Base-by-base conservation (phyloP, 1,284 basidiomycete species). In the Naganishia sp. region DNA sequence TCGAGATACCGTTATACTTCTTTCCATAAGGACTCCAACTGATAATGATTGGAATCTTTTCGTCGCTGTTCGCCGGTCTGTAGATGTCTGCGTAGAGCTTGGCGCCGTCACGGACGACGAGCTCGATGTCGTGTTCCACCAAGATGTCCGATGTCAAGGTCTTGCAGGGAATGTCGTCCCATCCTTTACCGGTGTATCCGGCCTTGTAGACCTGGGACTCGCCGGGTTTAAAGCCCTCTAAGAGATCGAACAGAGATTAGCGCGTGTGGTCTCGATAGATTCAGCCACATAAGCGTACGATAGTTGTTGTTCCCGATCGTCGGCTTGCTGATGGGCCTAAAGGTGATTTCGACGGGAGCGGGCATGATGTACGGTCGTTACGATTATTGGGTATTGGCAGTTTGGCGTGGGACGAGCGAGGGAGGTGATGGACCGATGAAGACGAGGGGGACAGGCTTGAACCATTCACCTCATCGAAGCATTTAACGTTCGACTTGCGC, bases 11-110 rank as follows among this genome's bases (percentile, higher is more conserved):
- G 25, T 57, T 57, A 41, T 57, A 57, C n/a, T 57, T 57, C 42
- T 70, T 70, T 55, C 72, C 72, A 63, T 72, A 75, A 7, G 73
- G 74, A 11, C 63, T 68, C 72, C 71, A 73, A 21, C 66, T 62
- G 3, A 74, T 32, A 18, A 73, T 64, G 43, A 65, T 68, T 2
- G 72, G 73, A 5, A 72, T 61, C 17, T 63, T 66, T 15, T 70
- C 66, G 9, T 57, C 55, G 25, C 42, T 46, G 31, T 43, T 43
- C 6, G 55, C 55, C 1, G 55, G 55, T 32, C 55, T 41, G 17
- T 57, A 57, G 15, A 57, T 57, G 25, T 57, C 55, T 11, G 55
- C 55, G 55, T 57, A 57, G 6, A 57, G 21, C 1, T 43, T 23
- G 6, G 55, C 55, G 11, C 55, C 55, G 13, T 57, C 55, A 0